phyloP scores from a whole-genome alignment of 305 asterid species.

The Plantago coronopus region DNA sequence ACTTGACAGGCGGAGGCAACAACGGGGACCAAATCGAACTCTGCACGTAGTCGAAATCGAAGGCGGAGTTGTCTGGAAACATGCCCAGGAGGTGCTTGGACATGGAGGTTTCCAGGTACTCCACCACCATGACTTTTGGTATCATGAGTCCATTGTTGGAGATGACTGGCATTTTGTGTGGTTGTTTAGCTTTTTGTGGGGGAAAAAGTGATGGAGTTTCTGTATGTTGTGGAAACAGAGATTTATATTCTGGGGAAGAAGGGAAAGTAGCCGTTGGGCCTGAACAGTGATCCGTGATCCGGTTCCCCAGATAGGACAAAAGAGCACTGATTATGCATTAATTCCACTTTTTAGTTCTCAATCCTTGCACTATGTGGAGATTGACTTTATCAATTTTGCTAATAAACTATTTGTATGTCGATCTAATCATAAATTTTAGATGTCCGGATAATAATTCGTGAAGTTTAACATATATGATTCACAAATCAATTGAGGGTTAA shows the following conservation, averaged over 20 bases:
- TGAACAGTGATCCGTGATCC: not conserved
- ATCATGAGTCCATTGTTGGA: constrained; percentile 21
- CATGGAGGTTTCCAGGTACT: constrained; percentile 72
- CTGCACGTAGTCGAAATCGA: constrained; percentile 80
- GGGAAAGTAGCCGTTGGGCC: constrained; percentile 44
- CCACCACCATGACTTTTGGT: constrained; percentile 51
- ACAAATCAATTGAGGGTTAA: no score
- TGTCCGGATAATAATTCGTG: no score
- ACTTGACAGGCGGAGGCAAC: constrained; percentile 35
- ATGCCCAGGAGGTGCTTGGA: constrained; percentile 70
- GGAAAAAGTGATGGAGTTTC: not conserved
- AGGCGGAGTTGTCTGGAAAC: constrained; percentile 78
- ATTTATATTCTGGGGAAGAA: constrained; percentile 11
- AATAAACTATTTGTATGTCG: no score
- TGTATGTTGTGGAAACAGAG: not conserved
- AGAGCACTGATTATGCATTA: constrained; percentile 14
- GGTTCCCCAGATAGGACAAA: constrained; percentile 3
- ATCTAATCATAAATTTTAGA: no score
- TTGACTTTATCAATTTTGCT: constrained; percentile 8
- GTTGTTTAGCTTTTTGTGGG: not conserved
- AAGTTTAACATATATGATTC: no score
- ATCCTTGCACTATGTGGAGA: no score
- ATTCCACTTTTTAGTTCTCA: not conserved
- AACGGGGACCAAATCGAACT: constrained; percentile 94
- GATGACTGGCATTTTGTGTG: constrained; percentile 27